phyloP scores from a whole-genome alignment of 225 moss, liverwort and hornwort species.

The Bryoerythrophyllum caledonicum region DNA sequence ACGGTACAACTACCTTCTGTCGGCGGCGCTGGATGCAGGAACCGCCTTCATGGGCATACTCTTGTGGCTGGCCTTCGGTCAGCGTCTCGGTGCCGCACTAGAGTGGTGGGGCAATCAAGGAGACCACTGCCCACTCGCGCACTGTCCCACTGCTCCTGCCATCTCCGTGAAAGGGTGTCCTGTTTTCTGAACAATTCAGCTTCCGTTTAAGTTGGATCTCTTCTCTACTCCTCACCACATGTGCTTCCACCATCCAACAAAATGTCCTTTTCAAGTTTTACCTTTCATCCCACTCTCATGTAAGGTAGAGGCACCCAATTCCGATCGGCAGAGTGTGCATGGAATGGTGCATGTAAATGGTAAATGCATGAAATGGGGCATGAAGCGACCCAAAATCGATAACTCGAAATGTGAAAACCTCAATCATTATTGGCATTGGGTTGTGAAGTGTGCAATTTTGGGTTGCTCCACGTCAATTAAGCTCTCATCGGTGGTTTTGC shows the following conservation, averaged over 20 bases:
- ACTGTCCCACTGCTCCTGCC: slow-evolving; percentile 60
- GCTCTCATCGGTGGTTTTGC: too few species aligned
- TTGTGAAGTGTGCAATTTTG: too few species aligned
- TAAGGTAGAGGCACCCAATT: too few species aligned
- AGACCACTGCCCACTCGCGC: slow-evolving; percentile 59
- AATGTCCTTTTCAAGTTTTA: neutral
- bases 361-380: too few species aligned
- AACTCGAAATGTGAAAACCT: too few species aligned
- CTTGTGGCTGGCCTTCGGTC: slow-evolving; percentile 34
- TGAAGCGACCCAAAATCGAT: too few species aligned
- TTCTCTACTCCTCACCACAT: neutral
- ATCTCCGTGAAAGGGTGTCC: slow-evolving; percentile 57
- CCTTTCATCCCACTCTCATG: neutral
- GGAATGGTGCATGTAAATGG: too few species aligned
- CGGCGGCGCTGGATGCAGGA: slow-evolving; percentile 64
- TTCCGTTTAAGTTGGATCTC: neutral
- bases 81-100: slow-evolving; percentile 10
- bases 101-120: slow-evolving; percentile 64
- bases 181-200: slow-evolving; percentile 22
- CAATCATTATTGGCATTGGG: too few species aligned
- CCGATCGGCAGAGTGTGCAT: too few species aligned
- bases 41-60: slow-evolving; percentile 68
- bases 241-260: too few species aligned
- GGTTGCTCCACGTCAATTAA: too few species aligned
- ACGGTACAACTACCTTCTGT: slow-evolving; percentile 69